These are phyloP conservation scores for Leucocoprinus sp. DNA, from an alignment of 768 basidiomycete genomes.

Conservation along the genomic window DNA sequence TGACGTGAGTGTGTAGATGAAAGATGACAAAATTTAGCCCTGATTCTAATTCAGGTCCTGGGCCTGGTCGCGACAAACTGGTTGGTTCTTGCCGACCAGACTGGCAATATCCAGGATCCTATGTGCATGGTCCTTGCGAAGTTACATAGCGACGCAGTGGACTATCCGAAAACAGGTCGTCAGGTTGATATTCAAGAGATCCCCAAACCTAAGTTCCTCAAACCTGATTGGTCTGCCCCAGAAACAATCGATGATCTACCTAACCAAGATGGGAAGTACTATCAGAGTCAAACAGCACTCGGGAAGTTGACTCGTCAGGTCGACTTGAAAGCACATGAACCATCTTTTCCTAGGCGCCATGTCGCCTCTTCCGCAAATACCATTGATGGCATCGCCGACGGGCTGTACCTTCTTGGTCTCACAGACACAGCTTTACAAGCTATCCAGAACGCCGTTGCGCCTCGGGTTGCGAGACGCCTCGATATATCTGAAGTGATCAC, in stretches of 20 bases:
- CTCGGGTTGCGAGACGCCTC: background rate
- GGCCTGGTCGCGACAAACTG: slow-evolving; percentile 55
- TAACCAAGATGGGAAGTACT: slow-evolving; percentile 32
- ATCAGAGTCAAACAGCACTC: slow-evolving; percentile 45
- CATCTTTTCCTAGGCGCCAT: slow-evolving; percentile 10
- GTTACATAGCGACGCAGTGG: slow-evolving; percentile 58
- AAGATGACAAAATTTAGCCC: background rate
- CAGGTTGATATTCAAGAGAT: slow-evolving; percentile 31
- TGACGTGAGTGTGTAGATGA: slow-evolving; percentile 30
- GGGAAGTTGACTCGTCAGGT: slow-evolving; percentile 55
- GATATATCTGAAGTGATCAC: slow-evolving; percentile 12
- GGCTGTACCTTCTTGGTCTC: background rate
- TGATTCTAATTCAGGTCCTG: slow-evolving; percentile 30
- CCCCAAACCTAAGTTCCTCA: slow-evolving; percentile 31
- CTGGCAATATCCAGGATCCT: slow-evolving; percentile 33
- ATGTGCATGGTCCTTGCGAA: slow-evolving; percentile 45
- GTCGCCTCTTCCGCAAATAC: background rate
- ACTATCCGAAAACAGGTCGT: slow-evolving; percentile 53
- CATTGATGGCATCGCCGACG: slow-evolving; percentile 1
- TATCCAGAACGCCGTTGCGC: background rate
- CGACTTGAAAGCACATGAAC: slow-evolving; percentile 32
- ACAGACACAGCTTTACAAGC: background rate
- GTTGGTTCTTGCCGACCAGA: slow-evolving; percentile 56
- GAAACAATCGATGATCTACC: slow-evolving; percentile 33
- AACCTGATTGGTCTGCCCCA: slow-evolving; percentile 59